Base-by-base conservation (phyloP, 2,329 filamentous ascomycete genomes). In the Fusarium scirpi region DNA sequence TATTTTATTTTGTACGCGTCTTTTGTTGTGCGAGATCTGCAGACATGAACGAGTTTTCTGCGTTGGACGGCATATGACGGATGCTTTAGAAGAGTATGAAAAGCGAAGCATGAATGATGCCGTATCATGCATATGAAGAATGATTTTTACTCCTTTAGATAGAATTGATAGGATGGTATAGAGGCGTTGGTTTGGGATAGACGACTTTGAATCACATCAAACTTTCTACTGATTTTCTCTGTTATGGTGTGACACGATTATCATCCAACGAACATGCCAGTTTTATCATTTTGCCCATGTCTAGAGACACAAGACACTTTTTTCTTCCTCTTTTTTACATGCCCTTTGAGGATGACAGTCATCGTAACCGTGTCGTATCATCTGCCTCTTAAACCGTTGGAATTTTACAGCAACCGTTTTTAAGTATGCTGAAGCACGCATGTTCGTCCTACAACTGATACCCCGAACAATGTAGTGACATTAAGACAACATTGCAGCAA, bases 151-250 rank as follows among this genome's bases (percentile, higher is more conserved):
- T 62, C 62, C 62, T 54, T 65, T 62, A 69, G 64, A 73, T 65
- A 71, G 64, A 71, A 61, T 44, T 63, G 66, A 71, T 62, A 57
- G 54, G 59, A 62, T 62, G 62, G 59, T 70, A 74, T 74, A 74
- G 71, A 74, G 71, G 71, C 71, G 71, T 74, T 74, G 53, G 66
- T 56, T 71, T 74, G 69, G 69, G 58, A 74, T 74, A 74, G 71
- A 74, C 52, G 67, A 62, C 58, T 69, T 74, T 64, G 59, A 70
- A 74, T 73, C 57, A 49, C 30, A 59, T 67, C 46, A 58, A 64
- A 62, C 49, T 70, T 69, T 67, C 52, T 61, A 61, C 58, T 29
- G n/a, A 41, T 22, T 24, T 30, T 29, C n/a, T 32, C 12, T 41
- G 32, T 8, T 29, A 29, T 18, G n/a, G 18, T 16, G 49, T 59